phyloP scores from a whole-genome alignment of 352 stramenopile species.

The Phytophthora aleatoria region DNA sequence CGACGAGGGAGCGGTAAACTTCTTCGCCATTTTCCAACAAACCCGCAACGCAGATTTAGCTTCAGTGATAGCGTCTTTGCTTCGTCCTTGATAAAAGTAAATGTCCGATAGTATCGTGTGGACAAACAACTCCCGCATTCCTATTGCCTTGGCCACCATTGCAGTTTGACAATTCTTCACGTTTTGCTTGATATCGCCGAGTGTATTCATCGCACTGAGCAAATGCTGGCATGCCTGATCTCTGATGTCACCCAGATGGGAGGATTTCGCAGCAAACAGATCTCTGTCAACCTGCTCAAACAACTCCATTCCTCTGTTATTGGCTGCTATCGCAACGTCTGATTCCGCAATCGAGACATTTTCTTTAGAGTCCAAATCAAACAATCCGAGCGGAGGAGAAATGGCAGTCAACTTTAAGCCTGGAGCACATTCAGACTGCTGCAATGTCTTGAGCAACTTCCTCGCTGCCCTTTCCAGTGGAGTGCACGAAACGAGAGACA shows the following conservation, averaged over 20 bases:
- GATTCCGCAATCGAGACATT: neutral
- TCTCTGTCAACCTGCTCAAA: slow-evolving; percentile 49
- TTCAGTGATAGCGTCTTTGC: slow-evolving; percentile 49
- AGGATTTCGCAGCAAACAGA: slow-evolving; percentile 29
- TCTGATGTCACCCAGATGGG: slow-evolving; percentile 9
- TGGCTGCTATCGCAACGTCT: neutral
- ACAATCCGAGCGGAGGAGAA: slow-evolving; percentile 30
- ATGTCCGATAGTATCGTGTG: slow-evolving; percentile 60
- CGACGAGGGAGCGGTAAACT: slow-evolving; percentile 30
- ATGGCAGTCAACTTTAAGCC: slow-evolving; percentile 7
- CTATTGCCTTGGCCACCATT: slow-evolving; percentile 37
- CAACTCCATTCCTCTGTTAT: slow-evolving; percentile 4
- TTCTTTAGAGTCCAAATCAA: slow-evolving; percentile 19
- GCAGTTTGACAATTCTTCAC: slow-evolving; percentile 10
- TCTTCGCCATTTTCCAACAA: slow-evolving; percentile 71
- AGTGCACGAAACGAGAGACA: slow-evolving; percentile 61
- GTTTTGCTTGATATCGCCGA: slow-evolving; percentile 20
- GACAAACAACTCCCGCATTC: slow-evolving; percentile 60
- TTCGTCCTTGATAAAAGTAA: slow-evolving; percentile 52
- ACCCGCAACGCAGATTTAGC: slow-evolving; percentile 65
- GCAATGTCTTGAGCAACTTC: slow-evolving; percentile 39
- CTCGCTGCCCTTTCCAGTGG: slow-evolving; percentile 44
- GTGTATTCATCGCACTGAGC: slow-evolving; percentile 16
- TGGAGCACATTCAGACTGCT: slow-evolving; percentile 3
- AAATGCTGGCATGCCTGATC: slow-evolving; percentile 37